Base-by-base conservation (phyloP, 805 yeast species). In the Yarrowia osloensis region DNA sequence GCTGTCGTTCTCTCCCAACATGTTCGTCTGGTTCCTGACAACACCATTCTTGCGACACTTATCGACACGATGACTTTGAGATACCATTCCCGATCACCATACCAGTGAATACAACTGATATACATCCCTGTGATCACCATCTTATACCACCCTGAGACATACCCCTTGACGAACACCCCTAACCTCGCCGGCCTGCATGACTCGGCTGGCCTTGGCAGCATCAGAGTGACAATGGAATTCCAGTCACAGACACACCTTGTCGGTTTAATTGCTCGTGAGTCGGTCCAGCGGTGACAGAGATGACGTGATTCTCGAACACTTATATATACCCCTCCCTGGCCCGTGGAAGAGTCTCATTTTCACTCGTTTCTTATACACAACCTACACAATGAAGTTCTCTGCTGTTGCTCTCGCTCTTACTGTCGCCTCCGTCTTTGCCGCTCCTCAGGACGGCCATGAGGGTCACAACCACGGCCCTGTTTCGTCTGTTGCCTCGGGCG, bases 381-480 rank as follows among this genome's bases (percentile, higher is more conserved):
- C 4, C 13, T 21, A n/a, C 21, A 37, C 21, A 21, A 65, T 49
- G 67, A 65, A 65, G 67, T 50, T 37, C 65, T 49, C 65, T 13
- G 47, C 57, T 22, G 35, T 59, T 46, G 55, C 66, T 42, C 42
- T 40, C 26, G 57, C 57, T 33, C 67, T 40, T 31, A 13, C 66
- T 28, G 67, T 22, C 17, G 47, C 42, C 44, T 28, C 31, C n/a
- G 67, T 29, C 40, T 17, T 54, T 9, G 67, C 65, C 28, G 67
- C 40, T 17, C 65, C 47, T 33, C 50, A 49, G 5, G 54, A 28
- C 19, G 67, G 31, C 49, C 65, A 49, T 15, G 54, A 28, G 31
- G 67, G 31, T 40, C 65, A 35, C n/a, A 47, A 24, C 15, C 26
- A 47, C 11, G 46, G 9, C n/a, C 22, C 52, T 29, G 66, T 40